Conservation (phyloP, 306 rosid genomes). For the Medicago truncatula region MtrunA17r5.0-ANR NC_053046.1:33448501-33449000, state of each 20-base stretch:
- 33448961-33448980: neutral
- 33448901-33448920: neutral
- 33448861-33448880: neutral
- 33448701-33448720: conserved; percentile 89
- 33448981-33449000: neutral
- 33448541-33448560: conserved; percentile 18
- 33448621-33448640: neutral
- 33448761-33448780: conserved; percentile 98
- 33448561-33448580: neutral
- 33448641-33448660: neutral
- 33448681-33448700: conserved; percentile 94
- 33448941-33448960: neutral
- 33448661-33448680: conserved; percentile 50
- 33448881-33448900: neutral
- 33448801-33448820: conserved; percentile 65
- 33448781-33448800: conserved; percentile 96
- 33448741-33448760: conserved; percentile 79
- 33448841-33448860: neutral
- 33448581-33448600: neutral
- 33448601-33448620: neutral
- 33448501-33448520: neutral
- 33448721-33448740: conserved; percentile 85
- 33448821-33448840: neutral
- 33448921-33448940: neutral
- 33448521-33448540: conserved; percentile 1